Evolutionary conservation across 257 asterid genomes (phyloP), one percentile per base, ranked within the genome.

Genomic region (Scutellaria baicalensis): DNA sequence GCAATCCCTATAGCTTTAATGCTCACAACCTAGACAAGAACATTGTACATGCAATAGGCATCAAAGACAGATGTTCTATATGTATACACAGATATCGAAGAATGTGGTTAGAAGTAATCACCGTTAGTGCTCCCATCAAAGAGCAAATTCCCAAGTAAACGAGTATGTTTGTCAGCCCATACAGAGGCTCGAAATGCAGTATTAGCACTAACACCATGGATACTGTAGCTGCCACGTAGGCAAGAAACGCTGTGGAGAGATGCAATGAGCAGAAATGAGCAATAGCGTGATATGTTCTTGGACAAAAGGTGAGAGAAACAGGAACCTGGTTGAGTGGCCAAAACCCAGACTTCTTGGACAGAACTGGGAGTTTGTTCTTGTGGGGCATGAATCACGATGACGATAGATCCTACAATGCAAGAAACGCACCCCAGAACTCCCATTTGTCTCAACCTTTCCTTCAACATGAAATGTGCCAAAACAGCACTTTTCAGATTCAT

Each of bases 1-100:
- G 96, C 98, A 59, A 89, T 92, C 44, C 98, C 98, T 36, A 92
- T 82, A 4, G 96, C 93, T 83, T 92, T 92, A 72, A 92, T 83
- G 85, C 98, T 92, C 63, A 92, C 81, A 71, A 92, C 96, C 98
- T 92, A 77, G 44, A 75, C 5, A n/a, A 38, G 3, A 27, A 27
- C 33, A 27, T 27, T 5, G 33, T 27, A 27, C 33, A 3, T 5
- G 4, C 33, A 27, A 27, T 27, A 27, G 4, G 5, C 33, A 27
- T 27, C 33, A 27, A 27, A 27, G 33, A 27, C 33, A 27, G 2
- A 27, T 3, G 33, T 27, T 2, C 3, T 27, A 27, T 27, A 27
- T 27, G 4, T 3, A 27, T 31, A 6, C 10, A 49, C 1, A 48
- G 2, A 14, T 5, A 3, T 0, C 14, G 51, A 72, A 33, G 60